phyloP scores from a whole-genome alignment of 2,329 filamentous ascomycete genomes.

The Neofusicoccum parvum region DNA sequence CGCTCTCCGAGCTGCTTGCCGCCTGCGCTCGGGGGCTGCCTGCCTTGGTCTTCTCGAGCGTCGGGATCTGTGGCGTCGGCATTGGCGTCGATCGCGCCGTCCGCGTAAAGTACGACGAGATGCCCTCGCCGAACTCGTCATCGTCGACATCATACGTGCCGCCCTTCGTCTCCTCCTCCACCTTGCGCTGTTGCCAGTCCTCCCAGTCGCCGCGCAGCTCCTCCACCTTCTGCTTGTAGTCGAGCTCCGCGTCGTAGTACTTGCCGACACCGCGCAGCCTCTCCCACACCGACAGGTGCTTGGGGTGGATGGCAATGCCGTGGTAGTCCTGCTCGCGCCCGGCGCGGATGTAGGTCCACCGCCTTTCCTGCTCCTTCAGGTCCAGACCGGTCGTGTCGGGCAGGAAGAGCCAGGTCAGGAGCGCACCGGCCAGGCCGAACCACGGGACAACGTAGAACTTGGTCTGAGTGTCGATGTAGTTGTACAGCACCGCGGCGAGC shows the following conservation, averaged over 20 bases:
- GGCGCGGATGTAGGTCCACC: constrained; percentile 83
- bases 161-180: constrained; percentile 50
- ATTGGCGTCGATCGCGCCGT: constrained; percentile 23
- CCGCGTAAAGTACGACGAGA: constrained; percentile 37
- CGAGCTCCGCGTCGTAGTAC: constrained; percentile 77
- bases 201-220: constrained; percentile 69
- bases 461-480: constrained; percentile 82
- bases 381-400: constrained; percentile 97
- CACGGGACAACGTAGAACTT: constrained; percentile 94
- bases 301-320: constrained; percentile 86
- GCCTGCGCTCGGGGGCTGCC: constrained; percentile 16
- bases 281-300: constrained; percentile 89
- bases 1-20: constrained; percentile 21
- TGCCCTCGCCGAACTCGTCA: constrained; percentile 34
- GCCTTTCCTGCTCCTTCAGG: constrained; percentile 93
- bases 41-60: constrained; percentile 26
- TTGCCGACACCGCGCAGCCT: constrained; percentile 76
- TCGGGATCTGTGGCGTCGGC: constrained; percentile 21
- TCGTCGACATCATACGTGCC: constrained; percentile 34
- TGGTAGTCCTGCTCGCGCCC: constrained; percentile 84
- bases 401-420: constrained; percentile 82
- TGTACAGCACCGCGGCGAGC: constrained; percentile 85
- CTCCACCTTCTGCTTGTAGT: constrained; percentile 81
- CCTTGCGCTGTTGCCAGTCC: constrained; percentile 57
- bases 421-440: constrained; percentile 86